Percentiles rank a stretch among this genome's conserved stretches.
These are phyloP conservation scores for Silene uniflora DNA, from an alignment of 148 eudicot genomes.

Conservation along the genomic window DNA sequence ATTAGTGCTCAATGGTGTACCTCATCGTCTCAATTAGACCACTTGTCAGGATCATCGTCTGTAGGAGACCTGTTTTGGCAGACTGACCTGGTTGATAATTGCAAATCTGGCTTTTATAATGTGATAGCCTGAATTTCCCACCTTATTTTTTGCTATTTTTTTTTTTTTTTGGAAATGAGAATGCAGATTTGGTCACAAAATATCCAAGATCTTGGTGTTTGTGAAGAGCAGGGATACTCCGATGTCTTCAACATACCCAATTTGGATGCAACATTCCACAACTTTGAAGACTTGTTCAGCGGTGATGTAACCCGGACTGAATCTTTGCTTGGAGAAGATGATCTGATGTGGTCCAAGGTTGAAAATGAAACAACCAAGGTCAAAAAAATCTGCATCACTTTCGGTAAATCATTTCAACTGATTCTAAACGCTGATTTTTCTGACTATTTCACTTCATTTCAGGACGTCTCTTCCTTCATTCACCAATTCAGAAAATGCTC, in stretches of 20 bases:
- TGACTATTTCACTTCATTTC: slow-evolving; percentile 11
- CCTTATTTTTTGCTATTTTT: too few relatives aligned
- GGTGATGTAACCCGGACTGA: slow-evolving; percentile 37
- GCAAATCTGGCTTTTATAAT: too few relatives aligned
- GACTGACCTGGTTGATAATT: too few relatives aligned
- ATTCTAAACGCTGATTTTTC: background rate
- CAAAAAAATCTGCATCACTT: background rate
- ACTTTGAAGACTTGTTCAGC: slow-evolving; percentile 64
- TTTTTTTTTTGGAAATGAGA: background rate
- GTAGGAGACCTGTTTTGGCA: too few relatives aligned
- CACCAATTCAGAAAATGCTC: too few relatives aligned
- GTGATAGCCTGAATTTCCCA: too few relatives aligned
- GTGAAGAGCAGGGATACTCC: slow-evolving; percentile 42
- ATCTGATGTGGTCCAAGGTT: slow-evolving; percentile 17
- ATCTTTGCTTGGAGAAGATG: slow-evolving; percentile 34
- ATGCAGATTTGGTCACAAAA: slow-evolving; percentile 72
- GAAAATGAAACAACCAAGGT: slow-evolving; percentile 28
- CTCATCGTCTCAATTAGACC: too few relatives aligned
- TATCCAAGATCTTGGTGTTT: slow-evolving; percentile 69
- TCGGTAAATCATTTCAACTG: background rate
- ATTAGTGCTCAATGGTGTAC: too few relatives aligned
- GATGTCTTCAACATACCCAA: slow-evolving; percentile 65
- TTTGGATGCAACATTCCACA: slow-evolving; percentile 58
- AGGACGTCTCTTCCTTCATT: slow-evolving; percentile 23
- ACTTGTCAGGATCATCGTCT: too few relatives aligned